Percentiles rank a stretch among this genome's conserved stretches.
phyloP scores from a whole-genome alignment of 352 stramenopile genomes.

The Blastocystis sp. region DNA sequence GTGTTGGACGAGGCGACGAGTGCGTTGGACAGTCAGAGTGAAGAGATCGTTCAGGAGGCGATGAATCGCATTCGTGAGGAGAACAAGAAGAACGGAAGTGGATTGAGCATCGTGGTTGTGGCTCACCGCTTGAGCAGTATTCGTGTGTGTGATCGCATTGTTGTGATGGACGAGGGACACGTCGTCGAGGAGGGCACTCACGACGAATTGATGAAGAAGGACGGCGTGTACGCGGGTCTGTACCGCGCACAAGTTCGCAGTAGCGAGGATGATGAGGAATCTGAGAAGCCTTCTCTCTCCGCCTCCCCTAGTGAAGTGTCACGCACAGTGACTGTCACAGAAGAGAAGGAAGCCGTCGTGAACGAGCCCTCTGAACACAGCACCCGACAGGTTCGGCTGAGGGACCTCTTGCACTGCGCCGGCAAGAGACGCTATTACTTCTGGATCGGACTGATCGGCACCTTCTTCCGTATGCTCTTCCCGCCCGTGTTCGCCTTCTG shows the following conservation, averaged over 20 bases:
- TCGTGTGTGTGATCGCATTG: constrained; percentile 89
- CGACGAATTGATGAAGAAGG: constrained; percentile 83
- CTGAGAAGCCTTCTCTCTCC: too few species aligned
- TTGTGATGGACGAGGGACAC: constrained; percentile 86
- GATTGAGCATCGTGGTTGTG: constrained; percentile 88
- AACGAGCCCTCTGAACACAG: neutral
- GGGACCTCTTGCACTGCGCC: neutral
- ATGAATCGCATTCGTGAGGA: constrained; percentile 78
- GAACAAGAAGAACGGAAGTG: constrained; percentile 61
- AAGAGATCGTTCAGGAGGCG: constrained; percentile 83
- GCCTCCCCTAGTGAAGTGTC: too few species aligned
- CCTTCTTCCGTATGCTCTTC: neutral
- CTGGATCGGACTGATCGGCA: constrained; percentile 34
- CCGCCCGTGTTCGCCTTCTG: constrained; percentile 1
- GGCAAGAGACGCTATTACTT: neutral
- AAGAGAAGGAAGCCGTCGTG: too few species aligned
- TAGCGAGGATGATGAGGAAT: neutral
- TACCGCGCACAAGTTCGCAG: constrained; percentile 62
- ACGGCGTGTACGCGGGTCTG: constrained; percentile 82
- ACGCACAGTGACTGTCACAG: too few species aligned
- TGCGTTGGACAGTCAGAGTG: constrained; percentile 81
- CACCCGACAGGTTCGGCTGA: neutral
- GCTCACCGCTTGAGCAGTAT: constrained; percentile 90
- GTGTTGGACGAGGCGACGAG: constrained; percentile 88
- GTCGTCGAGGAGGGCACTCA: constrained; percentile 91